Base-by-base conservation (phyloP, 1,139 yeast genomes). In the Eremothecium gossypii region DNA sequence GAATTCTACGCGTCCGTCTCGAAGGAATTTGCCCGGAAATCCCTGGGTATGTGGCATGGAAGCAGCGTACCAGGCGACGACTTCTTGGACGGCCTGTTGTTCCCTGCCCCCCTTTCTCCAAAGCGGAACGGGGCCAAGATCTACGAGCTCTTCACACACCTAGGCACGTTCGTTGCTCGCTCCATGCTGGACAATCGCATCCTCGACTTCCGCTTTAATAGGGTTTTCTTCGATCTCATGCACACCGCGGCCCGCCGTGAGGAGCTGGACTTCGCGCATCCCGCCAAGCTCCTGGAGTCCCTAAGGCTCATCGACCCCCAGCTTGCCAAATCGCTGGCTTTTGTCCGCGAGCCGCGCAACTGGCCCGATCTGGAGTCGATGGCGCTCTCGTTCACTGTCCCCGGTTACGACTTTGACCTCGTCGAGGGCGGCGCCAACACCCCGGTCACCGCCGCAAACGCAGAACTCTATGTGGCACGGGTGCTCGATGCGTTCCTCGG, bases 1-100 rank as follows among this genome's bases (percentile, higher is more conserved):
- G 98, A 91, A 61, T 91, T 91, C 57, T 91, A 86, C 58, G 78
- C 96, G 0, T 68, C 73, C 10, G 91, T 85, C 4, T 86, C 96
- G 0, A 76, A 69, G 47, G 91, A 82, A 47, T 86, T 84, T 57
- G 68, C 83, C 1, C 71, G 67, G 48, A 72, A 70, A 43, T 71
- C 70, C 40, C 63, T 81, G 43, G 64, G 63, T 12, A 66, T 91
- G 64, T 91, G 98, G 98, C 39, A 31, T n/a, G 57, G 53, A 14
- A 44, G 44, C 30, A 44, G 43, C 26, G 46, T 46, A 28, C 52
- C 50, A 1, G 57, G 54, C 12, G 70, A 64, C 11, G 69, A 60
- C 3, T 80, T 67, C 56, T 73, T 77, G 10, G 55, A 56, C 2
- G 63, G 64, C 3, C 93, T 94, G 0, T 65, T 89, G 39, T 89